Percentiles rank a stretch among this genome's conserved stretches.
Conservation (phyloP, 2,329 filamentous ascomycete species). For the Verruconis gallopava region DNA sequence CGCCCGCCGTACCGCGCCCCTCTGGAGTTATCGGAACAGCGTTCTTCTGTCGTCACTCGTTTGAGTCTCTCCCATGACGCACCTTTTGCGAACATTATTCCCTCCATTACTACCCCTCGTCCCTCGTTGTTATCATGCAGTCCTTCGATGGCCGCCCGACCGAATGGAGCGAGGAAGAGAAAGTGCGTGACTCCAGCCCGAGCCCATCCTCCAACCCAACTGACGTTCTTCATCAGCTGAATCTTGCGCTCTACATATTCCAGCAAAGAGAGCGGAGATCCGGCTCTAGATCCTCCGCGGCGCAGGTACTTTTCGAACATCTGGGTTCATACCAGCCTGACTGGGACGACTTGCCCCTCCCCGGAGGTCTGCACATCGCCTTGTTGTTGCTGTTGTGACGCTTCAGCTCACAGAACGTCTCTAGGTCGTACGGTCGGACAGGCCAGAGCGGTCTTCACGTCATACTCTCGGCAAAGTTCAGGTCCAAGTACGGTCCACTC, state of each 20-base stretch:
- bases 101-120: neutral
- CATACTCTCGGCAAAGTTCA: neutral
- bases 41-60: slow-evolving; percentile 2
- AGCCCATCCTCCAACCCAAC: neutral
- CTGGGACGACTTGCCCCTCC: slow-evolving; percentile 7
- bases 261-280: slow-evolving; percentile 5
- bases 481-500: neutral
- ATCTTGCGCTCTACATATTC: slow-evolving; percentile 8
- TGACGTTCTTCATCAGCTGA: slow-evolving; percentile 1
- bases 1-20: slow-evolving; percentile 9
- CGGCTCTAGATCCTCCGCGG: neutral
- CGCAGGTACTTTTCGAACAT: slow-evolving; percentile 3
- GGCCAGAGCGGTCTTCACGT: neutral
- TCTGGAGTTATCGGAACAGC: neutral
- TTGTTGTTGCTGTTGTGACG: neutral
- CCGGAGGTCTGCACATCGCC: neutral
- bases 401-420: too few species aligned
- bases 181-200: slow-evolving; percentile 4
- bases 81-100: neutral
- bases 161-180: slow-evolving; percentile 3
- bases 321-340: neutral
- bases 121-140: neutral
- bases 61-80: neutral
- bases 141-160: neutral
- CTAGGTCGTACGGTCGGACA: slow-evolving; percentile 4